Evolutionary conservation across 1,284 basidiomycete genomes (phyloP).

Genomic region (Naganishia sp.): DNA sequence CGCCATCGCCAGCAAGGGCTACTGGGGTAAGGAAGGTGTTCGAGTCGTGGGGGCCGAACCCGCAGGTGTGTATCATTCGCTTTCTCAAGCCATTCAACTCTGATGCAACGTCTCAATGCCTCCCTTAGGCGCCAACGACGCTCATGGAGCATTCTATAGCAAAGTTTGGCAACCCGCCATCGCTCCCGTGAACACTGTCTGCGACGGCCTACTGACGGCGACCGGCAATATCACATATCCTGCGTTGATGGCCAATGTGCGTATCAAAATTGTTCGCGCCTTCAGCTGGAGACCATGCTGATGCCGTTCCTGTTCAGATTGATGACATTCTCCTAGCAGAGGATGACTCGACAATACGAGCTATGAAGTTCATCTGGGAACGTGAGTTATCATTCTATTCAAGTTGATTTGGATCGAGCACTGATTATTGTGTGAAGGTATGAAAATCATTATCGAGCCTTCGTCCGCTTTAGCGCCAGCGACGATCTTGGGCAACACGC

Average conservation of each 20-base stretch:
- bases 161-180: constrained; percentile 29
- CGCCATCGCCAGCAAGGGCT: constrained; percentile 30
- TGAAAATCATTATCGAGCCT: constrained; percentile 35
- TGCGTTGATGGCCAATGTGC: constrained; percentile 20
- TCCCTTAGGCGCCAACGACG: constrained; percentile 26
- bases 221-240: constrained; percentile 29
- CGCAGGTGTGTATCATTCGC: constrained; percentile 1
- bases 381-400: constrained; percentile 10
- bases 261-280: not conserved
- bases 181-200: constrained; percentile 25
- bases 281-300: not conserved
- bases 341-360: constrained; percentile 27
- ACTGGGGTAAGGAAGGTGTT: constrained; percentile 36
- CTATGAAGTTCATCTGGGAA: constrained; percentile 35
- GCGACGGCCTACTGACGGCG: constrained; percentile 32
- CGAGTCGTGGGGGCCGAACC: constrained; percentile 39
- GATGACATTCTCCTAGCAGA: constrained; percentile 26
- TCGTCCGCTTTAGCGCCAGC: constrained; percentile 31
- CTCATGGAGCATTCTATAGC: constrained; percentile 24
- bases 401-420: not conserved
- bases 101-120: not conserved
- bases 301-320: not conserved
- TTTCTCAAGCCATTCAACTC: not conserved
- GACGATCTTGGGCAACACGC: constrained; percentile 16
- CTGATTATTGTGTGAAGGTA: constrained; percentile 8